A percentile compares a stretch with the other conserved stretches of the same genome.
Conservation (phyloP, 106 monocot species). For the Platanthera guangdongensis region DNA sequence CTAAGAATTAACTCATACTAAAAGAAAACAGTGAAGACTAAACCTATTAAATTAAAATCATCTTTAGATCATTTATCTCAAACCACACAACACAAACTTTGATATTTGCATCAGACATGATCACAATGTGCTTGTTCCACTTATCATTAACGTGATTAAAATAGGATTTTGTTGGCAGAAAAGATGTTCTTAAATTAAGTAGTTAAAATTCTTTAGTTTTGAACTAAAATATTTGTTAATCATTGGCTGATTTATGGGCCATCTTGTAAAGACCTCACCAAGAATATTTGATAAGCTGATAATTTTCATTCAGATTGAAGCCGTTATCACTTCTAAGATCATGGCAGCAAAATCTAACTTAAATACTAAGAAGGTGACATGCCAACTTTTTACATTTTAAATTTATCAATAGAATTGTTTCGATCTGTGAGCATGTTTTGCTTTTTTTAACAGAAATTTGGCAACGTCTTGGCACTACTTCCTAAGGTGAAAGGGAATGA, state of each 20-base stretch:
- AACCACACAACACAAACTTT: no score
- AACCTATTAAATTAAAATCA: no score
- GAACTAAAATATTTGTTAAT: not conserved
- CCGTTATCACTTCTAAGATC: constrained; percentile 50
- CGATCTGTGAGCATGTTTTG: not conserved
- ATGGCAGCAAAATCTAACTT: constrained; percentile 38
- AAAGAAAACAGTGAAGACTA: no score
- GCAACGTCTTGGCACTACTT: constrained; percentile 51
- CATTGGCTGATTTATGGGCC: not conserved
- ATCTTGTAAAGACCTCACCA: not conserved
- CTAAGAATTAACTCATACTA: no score
- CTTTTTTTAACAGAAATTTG: constrained; percentile 40
- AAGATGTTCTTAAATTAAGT: not conserved
- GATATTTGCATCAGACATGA: not conserved
- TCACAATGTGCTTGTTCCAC: not conserved
- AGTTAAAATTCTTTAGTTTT: no score
- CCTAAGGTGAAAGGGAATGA: constrained; percentile 61
- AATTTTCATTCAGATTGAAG: constrained; percentile 52
- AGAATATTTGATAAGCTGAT: not conserved
- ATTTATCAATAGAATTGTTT: not conserved
- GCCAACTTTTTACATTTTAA: not conserved
- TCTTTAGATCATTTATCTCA: no score
- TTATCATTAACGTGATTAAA: not conserved
- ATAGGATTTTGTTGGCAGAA: not conserved
- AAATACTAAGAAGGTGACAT: constrained; percentile 51